phyloP scores from a whole-genome alignment of 805 yeast genomes.

The Candida coleopterorum region DNA sequence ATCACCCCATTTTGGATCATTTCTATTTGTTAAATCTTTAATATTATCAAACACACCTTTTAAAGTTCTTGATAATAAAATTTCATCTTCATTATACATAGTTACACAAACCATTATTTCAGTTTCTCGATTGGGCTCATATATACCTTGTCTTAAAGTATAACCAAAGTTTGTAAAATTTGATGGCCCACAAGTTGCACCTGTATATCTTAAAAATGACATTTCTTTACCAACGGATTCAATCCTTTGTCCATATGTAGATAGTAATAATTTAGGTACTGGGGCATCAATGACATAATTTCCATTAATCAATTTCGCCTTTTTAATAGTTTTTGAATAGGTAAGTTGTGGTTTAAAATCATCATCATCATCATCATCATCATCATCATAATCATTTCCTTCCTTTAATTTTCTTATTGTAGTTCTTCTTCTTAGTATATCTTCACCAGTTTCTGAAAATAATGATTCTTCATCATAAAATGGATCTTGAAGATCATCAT shows the following conservation, averaged over 20 bases:
- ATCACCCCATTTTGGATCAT: slow-evolving; percentile 82
- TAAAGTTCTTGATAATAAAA: slow-evolving; percentile 75
- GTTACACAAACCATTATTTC: slow-evolving; percentile 85
- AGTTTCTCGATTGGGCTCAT: slow-evolving; percentile 72
- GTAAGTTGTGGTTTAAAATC: slow-evolving; percentile 37
- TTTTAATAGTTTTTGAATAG: slow-evolving; percentile 40
- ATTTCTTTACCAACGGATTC: slow-evolving; percentile 49
- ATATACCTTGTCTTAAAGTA: slow-evolving; percentile 79
- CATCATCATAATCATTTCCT: not conserved
- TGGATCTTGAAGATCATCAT: not conserved
- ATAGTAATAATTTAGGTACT: slow-evolving; percentile 33
- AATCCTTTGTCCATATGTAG: slow-evolving; percentile 30
- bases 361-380: slow-evolving; percentile 24
- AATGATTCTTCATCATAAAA: slow-evolving; percentile 24
- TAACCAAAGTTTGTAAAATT: slow-evolving; percentile 59
- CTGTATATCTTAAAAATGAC: slow-evolving; percentile 89
- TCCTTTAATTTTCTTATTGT: slow-evolving; percentile 21
- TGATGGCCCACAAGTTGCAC: slow-evolving; percentile 88
- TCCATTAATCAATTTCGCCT: slow-evolving; percentile 38
- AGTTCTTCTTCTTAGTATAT: slow-evolving; percentile 26
- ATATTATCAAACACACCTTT: slow-evolving; percentile 90
- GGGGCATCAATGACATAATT: slow-evolving; percentile 43
- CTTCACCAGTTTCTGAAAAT: slow-evolving; percentile 39
- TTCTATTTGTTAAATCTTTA: slow-evolving; percentile 60
- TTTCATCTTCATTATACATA: slow-evolving; percentile 85